Conservation (phyloP, 2,329 filamentous ascomycete species). For the Metarhizium robertsii region DNA sequence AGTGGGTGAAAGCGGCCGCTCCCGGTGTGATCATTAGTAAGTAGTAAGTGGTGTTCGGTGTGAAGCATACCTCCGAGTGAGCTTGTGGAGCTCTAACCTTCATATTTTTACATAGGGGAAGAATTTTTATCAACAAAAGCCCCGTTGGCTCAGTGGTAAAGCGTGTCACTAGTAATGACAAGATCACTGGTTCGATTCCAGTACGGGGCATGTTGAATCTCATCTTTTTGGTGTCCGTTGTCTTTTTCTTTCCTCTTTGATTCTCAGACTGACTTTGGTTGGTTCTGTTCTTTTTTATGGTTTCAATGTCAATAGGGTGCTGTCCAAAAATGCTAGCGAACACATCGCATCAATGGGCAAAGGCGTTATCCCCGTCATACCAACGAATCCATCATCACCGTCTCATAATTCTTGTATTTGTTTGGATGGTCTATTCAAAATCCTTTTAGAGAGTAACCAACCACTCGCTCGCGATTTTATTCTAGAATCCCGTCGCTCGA, state of each 20-base stretch:
- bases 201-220: constrained; percentile 14
- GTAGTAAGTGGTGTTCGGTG: no score
- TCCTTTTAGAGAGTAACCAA: no score
- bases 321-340: no score
- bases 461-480: not conserved
- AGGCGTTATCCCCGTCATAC: no score
- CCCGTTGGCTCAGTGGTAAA: constrained; percentile 22
- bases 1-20: not conserved
- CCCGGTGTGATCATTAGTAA: not conserved
- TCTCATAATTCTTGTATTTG: not conserved
- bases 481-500: constrained; percentile 6
- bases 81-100: not conserved
- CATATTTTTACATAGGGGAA: not conserved
- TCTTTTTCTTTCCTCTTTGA: not conserved
- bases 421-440: no score
- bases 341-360: no score
- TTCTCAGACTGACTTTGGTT: not conserved
- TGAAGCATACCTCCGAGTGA: not conserved
- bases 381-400: no score
- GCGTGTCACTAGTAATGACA: constrained; percentile 23
- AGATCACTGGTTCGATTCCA: constrained; percentile 22
- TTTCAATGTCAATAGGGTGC: no score
- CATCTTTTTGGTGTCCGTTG: constrained; percentile 1
- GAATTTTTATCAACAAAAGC: constrained; percentile 3
- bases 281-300: no score